These are phyloP conservation scores for Solanum megistacrolobum DNA, from an alignment of 257 asterid species.

Conservation along the genomic window DNA sequence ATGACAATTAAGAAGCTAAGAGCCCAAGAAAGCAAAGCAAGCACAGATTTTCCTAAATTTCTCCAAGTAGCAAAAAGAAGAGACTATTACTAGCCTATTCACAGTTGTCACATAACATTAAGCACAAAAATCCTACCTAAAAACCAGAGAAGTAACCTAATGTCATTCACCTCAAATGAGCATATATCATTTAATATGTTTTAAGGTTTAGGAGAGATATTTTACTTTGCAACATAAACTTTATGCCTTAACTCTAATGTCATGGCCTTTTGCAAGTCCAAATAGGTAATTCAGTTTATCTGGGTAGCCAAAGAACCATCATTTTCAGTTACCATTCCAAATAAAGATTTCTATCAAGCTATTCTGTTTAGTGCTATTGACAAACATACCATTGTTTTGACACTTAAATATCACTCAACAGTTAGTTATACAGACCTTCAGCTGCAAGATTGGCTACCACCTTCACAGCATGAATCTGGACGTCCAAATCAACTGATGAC, in stretches of 20 bases:
- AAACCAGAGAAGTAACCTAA: neutral
- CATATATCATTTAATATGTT: neutral
- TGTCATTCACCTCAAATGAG: neutral
- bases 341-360: neutral
- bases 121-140: neutral
- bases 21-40: neutral
- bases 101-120: neutral
- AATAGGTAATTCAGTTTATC: neutral
- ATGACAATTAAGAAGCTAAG: neutral
- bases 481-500: slow-evolving; percentile 64
- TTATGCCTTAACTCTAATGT: neutral
- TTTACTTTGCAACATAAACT: neutral
- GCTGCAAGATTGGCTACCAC: slow-evolving; percentile 98
- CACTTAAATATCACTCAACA: neutral
- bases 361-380: neutral
- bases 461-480: slow-evolving; percentile 91
- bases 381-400: neutral
- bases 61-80: neutral
- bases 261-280: neutral
- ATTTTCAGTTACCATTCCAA: neutral
- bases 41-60: neutral
- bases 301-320: neutral
- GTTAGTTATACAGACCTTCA: slow-evolving; percentile 44
- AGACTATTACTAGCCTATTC: neutral
- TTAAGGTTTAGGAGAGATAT: neutral